Percentiles rank a stretch among this genome's conserved stretches.
phyloP scores from a whole-genome alignment of 2,329 filamentous ascomycete species.

The Penicillium sp. region DNA sequence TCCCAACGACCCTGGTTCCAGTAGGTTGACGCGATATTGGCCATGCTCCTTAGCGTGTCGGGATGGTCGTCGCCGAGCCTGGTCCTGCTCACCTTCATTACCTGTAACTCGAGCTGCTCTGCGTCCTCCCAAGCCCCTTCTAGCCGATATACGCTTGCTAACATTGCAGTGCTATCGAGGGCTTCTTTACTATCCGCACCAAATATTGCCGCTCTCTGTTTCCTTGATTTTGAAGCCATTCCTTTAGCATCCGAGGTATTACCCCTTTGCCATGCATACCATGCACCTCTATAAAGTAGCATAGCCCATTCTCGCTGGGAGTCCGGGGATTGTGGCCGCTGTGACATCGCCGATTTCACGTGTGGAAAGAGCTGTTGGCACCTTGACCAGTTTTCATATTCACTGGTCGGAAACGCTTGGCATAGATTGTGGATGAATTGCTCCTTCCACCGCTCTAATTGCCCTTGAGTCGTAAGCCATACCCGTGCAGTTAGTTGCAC shows the following conservation, averaged over 20 bases:
- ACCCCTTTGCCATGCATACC: neutral
- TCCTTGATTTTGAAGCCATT: neutral
- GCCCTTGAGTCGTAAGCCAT: constrained; percentile 27
- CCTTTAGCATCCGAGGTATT: neutral
- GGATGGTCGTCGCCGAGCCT: too few species aligned
- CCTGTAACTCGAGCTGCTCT: too few species aligned
- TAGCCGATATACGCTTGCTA: too few species aligned
- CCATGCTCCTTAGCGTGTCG: too few species aligned
- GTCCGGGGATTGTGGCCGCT: constrained; percentile 1
- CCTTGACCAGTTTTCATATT: constrained; percentile 27
- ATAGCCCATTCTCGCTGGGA: neutral
- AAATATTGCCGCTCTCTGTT: too few species aligned
- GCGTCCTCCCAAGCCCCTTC: too few species aligned
- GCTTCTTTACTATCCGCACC: too few species aligned
- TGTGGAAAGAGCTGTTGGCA: constrained; percentile 30
- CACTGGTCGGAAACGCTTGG: constrained; percentile 16
- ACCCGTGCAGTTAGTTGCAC: constrained; percentile 27
- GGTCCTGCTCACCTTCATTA: too few species aligned
- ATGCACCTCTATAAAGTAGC: neutral
- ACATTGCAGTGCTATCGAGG: too few species aligned
- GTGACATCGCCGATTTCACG: constrained; percentile 12
- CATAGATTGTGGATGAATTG: constrained; percentile 22
- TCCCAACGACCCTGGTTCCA: too few species aligned
- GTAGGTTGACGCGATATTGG: too few species aligned
- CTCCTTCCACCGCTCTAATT: constrained; percentile 27